A percentile compares a stretch with the other conserved stretches of the same genome.
phyloP scores from a whole-genome alignment of 2,329 filamentous ascomycete genomes.

The Raffaelea ambrosiae region DNA sequence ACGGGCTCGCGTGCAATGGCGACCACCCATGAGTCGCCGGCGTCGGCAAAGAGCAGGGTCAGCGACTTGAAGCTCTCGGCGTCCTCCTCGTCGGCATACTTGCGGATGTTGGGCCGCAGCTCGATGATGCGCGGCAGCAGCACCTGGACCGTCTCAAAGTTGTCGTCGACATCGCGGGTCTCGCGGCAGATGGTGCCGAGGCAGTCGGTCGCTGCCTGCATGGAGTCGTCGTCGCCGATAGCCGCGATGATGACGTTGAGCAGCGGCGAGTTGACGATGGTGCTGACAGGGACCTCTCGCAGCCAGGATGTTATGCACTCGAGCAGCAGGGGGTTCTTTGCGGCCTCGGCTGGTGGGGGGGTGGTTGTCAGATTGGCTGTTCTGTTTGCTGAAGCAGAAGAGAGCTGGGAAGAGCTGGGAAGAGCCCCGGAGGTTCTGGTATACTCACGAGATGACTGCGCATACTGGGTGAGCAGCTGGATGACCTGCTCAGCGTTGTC shows the following conservation, averaged over 20 bases:
- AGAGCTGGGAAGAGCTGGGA: background rate
- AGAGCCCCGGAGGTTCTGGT: background rate
- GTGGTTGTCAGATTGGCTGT: too few relatives aligned
- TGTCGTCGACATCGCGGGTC: constrained; percentile 89
- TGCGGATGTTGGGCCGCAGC: constrained; percentile 66
- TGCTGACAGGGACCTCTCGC: constrained; percentile 76
- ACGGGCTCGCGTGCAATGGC: constrained; percentile 76
- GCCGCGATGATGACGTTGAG: constrained; percentile 74
- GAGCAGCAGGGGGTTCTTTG: constrained; percentile 81
- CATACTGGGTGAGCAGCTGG: constrained; percentile 78
- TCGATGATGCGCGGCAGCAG: constrained; percentile 75
- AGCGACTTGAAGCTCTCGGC: constrained; percentile 77
- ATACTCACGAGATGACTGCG: constrained; percentile 76
- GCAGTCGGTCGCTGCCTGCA: constrained; percentile 85
- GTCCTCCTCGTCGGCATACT: constrained; percentile 73
- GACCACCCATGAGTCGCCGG: constrained; percentile 90
- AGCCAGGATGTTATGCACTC: constrained; percentile 97
- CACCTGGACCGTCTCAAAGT: constrained; percentile 67
- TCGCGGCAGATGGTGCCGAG: constrained; percentile 87
- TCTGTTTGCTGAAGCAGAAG: background rate
- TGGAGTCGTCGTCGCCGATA: constrained; percentile 65
- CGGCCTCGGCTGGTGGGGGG: constrained; percentile 34
- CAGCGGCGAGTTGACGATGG: constrained; percentile 78
- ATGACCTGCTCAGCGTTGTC: constrained; percentile 87
- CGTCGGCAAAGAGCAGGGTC: constrained; percentile 84